A percentile compares a stretch with the other conserved stretches of the same genome.
phyloP scores from a whole-genome alignment of 2,329 filamentous ascomycete species.

The Pseudocercospora macadamiae region DNA sequence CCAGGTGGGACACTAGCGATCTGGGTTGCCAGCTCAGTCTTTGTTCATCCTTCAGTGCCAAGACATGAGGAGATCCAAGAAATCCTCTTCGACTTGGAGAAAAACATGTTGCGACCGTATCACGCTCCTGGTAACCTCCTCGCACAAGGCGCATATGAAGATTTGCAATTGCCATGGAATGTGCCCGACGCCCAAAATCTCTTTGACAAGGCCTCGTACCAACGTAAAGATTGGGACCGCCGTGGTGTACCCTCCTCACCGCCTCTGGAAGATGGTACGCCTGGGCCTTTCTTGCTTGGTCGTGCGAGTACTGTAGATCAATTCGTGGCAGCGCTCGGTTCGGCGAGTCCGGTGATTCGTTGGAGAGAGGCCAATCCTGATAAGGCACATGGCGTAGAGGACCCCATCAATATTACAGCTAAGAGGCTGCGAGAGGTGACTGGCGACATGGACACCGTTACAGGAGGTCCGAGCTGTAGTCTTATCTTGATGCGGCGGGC shows the following conservation, averaged over 20 bases:
- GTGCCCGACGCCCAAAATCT: constrained; percentile 29
- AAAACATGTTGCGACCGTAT: constrained; percentile 44
- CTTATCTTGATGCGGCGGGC: constrained; percentile 11
- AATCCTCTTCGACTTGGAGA: constrained; percentile 44
- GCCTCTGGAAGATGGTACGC: constrained; percentile 20
- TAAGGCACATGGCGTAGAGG: constrained; percentile 45
- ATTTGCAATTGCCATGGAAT: constrained; percentile 56
- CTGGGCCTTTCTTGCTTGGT: constrained; percentile 25
- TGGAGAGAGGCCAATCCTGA: constrained; percentile 53
- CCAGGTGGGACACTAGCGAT: constrained; percentile 60
- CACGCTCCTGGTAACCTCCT: constrained; percentile 49
- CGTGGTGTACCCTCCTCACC: constrained; percentile 30
- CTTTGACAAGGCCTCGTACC: constrained; percentile 48
- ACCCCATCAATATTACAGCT: constrained; percentile 37
- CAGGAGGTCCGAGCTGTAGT: constrained; percentile 11
- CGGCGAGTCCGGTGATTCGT: constrained; percentile 46
- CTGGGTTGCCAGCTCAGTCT: constrained; percentile 46
- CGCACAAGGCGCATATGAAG: constrained; percentile 45
- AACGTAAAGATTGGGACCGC: constrained; percentile 49
- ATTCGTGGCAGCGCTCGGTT: constrained; percentile 42
- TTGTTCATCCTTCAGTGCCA: constrained; percentile 40
- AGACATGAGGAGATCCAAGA: constrained; percentile 49
- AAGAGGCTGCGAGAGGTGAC: constrained; percentile 23
- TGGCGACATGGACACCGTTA: constrained; percentile 12
- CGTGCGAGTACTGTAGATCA: constrained; percentile 37